A percentile compares a stretch with the other conserved stretches of the same genome.
These are phyloP conservation scores for Talaromyces funiculosus DNA, from an alignment of 2,329 filamentous ascomycete species.

Conservation along the genomic window DNA sequence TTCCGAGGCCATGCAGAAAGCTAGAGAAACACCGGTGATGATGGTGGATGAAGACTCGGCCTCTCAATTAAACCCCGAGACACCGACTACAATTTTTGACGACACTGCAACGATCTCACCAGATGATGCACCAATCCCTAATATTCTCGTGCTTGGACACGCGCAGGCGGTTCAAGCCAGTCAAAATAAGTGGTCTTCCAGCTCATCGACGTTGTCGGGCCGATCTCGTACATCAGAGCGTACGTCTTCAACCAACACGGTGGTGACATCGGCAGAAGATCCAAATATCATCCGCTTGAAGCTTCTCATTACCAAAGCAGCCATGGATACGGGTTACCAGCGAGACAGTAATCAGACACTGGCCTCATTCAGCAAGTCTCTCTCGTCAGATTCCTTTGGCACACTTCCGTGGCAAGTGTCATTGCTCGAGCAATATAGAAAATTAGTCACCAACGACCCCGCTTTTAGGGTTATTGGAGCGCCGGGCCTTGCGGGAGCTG, in stretches of 20 bases:
- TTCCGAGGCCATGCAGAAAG: slow-evolving; percentile 51
- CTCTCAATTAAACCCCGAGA: slow-evolving; percentile 59
- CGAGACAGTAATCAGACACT: slow-evolving; percentile 56
- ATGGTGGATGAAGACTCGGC: slow-evolving; percentile 22
- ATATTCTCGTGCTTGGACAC: slow-evolving; percentile 81
- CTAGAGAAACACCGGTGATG: slow-evolving; percentile 37
- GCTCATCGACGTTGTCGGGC: slow-evolving; percentile 69
- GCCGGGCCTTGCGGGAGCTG: slow-evolving; percentile 44
- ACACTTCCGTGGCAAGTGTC: slow-evolving; percentile 62
- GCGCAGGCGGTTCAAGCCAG: slow-evolving; percentile 47
- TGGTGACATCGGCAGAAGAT: slow-evolving; percentile 56
- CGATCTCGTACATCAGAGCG: slow-evolving; percentile 63
- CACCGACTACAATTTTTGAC: slow-evolving; percentile 91
- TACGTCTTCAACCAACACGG: slow-evolving; percentile 41
- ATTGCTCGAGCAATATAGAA: slow-evolving; percentile 73
- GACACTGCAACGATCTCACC: slow-evolving; percentile 81
- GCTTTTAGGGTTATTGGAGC: slow-evolving; percentile 49
- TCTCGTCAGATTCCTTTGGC: slow-evolving; percentile 75
- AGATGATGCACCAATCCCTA: slow-evolving; percentile 72
- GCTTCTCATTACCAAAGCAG: slow-evolving; percentile 74
- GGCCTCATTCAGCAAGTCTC: slow-evolving; percentile 67
- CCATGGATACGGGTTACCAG: slow-evolving; percentile 75
- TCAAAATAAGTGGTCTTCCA: slow-evolving; percentile 64
- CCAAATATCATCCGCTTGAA: slow-evolving; percentile 72
- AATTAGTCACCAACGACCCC: slow-evolving; percentile 67